Conservation (phyloP, 805 yeast genomes). For the Nakazawaea ambrosiae region DNA sequence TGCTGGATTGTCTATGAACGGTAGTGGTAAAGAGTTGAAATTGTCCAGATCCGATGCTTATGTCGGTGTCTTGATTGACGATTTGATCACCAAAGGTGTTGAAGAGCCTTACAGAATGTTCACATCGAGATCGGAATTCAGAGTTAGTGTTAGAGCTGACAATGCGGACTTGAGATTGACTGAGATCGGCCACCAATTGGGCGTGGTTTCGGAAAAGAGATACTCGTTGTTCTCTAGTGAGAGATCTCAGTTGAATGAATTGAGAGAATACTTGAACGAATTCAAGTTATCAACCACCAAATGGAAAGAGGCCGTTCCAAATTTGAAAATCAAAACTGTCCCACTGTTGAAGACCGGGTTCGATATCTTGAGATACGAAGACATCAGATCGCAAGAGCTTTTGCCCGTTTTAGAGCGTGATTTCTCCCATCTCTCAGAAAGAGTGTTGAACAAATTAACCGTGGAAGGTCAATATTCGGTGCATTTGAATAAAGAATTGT, state of each 20-base stretch:
- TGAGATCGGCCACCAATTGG: slow-evolving; percentile 52
- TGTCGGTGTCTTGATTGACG: slow-evolving; percentile 89
- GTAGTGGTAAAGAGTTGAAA: slow-evolving; percentile 31
- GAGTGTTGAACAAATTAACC: slow-evolving; percentile 55
- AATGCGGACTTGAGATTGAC: slow-evolving; percentile 90
- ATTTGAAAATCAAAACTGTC: slow-evolving; percentile 44
- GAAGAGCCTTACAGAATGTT: slow-evolving; percentile 98
- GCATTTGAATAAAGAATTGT: slow-evolving; percentile 64
- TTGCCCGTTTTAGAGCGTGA: slow-evolving; percentile 29
- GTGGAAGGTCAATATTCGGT: slow-evolving; percentile 83
- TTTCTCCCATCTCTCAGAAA: slow-evolving; percentile 24
- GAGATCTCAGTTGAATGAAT: slow-evolving; percentile 32
- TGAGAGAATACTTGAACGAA: slow-evolving; percentile 37
- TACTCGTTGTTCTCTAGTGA: slow-evolving; percentile 43
- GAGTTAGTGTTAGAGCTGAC: slow-evolving; percentile 86
- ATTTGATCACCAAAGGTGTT: slow-evolving; percentile 89
- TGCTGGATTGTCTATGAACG: slow-evolving; percentile 58
- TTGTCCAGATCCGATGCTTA: slow-evolving; percentile 79
- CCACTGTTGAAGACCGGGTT: slow-evolving; percentile 56
- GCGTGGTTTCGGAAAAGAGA: slow-evolving; percentile 59
- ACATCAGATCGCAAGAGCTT: slow-evolving; percentile 23
- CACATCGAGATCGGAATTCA: slow-evolving; percentile 90
- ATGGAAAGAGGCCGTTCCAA: slow-evolving; percentile 53
- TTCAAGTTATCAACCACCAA: slow-evolving; percentile 43
- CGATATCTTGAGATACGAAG: slow-evolving; percentile 59